Base-by-base conservation (phyloP, 495 filamentous ascomycete species). In the Penicillium cinerascens region DNA sequence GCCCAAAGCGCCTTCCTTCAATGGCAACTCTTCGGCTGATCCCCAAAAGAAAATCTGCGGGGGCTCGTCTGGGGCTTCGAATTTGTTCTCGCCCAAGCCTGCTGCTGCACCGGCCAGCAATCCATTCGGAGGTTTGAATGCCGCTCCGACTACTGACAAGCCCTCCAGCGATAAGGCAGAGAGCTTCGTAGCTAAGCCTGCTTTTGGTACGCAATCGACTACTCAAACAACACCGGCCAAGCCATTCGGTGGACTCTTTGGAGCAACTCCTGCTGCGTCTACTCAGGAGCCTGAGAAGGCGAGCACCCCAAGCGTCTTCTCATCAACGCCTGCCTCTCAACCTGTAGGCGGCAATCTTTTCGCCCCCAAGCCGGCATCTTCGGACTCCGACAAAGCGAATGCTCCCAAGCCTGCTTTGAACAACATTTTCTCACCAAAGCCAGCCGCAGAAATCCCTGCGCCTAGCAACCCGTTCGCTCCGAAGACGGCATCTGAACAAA, bases 11-110 rank as follows among this genome's bases (percentile, higher is more conserved):
- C 49, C 51, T 15, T 41, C 66, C 20, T 42, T 51, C 17, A 50
- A 47, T 11, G 26, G 56, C 6, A 2, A 56, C 36, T 38, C 60
- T 41, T 62, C 58, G 8, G 29, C 20, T 51, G 52, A 9, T 21
- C 38, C 29, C 6, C 53, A 44, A 15, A 63, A 45, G 9, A 58
- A 49, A 13, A 5, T 70, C 3, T 66, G 66, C 22, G 51, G 63
- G 10, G 43, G 44, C 20, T 50, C 58, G n/a, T 33, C 29, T 11
- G 26, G 26, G 3, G 13, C 58, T 13, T 16, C 58, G 3, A 51
- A 51, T 20, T 2, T 52, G 7, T 52, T 67, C 4, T 18, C 63
- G 11, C 21, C 56, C 5, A 54, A 59, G 47, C 51, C 60, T 21
- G 61, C 37, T 17, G 18, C 60, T 17, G 23, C 56, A 7, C 54